Base-by-base conservation (phyloP, 2,329 filamentous ascomycete genomes). In the Phoma sp. region DNA sequence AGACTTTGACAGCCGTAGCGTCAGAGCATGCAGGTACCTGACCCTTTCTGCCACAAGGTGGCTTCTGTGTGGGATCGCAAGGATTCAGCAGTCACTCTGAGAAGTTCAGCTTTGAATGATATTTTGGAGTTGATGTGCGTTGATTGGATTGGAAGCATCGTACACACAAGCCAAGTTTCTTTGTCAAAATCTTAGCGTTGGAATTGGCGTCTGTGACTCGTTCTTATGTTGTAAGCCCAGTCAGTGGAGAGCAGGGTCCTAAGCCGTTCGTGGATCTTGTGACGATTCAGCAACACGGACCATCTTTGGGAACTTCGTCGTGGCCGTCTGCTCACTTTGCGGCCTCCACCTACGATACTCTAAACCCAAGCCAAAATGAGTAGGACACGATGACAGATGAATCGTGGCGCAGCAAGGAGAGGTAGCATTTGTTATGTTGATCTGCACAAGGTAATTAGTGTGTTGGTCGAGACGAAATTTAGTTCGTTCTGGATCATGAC, bases 401-500 rank as follows among this genome's bases (percentile, higher is more conserved):
- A 39, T 49, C 23, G 51, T 40, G 45, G 45, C 45, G 51, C 39
- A 54, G 51, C 51, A 54, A 15, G 33, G 18, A 38, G 45, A 28
- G 11, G 39, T 40, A 48, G 12, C 51, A 36, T 34, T 39, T n/a
- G 3, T 17, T 28, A 7, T n/a, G 29, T 40, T 30, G 51, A 54
- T 49, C 51, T 54, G 39, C 45, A 18, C n/a, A n/a, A 49, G 28
- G n/a, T n/a, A n/a, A n/a, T 45, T 54, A 40, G 51, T 46, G 45
- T 49, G 45, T 10, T 46, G 49, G 42, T 30, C 12, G 34, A 23
- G 34, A 33, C 25, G 5, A 5, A 23, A 23, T 32, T 30, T 23
- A 36, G 25, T 34, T 21, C 48, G 18, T 21, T 48, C 36, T 36
- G 39, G 40, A 9, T 29, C 10, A 48, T 54, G 51, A 54, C 51